Conservation (phyloP, 352 stramenopile species). For the Globisporangium paddicum region DNA sequence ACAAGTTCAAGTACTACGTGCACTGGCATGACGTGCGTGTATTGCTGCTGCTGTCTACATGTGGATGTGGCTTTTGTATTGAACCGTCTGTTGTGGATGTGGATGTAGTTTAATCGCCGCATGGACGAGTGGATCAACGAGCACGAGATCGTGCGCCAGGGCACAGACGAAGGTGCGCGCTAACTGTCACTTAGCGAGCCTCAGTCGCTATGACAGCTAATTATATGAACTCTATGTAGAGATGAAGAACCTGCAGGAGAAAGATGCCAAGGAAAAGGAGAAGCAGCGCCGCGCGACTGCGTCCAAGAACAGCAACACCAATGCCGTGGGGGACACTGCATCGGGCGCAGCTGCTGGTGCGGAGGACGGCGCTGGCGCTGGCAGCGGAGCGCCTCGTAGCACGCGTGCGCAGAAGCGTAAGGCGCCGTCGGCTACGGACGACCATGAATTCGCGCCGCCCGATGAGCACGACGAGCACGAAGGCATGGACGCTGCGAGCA, state of each 20-base stretch:
- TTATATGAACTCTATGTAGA: constrained; percentile 19
- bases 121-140: constrained; percentile 90
- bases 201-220: background rate
- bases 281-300: constrained; percentile 26
- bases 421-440: constrained; percentile 26
- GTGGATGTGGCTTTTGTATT: too few species aligned
- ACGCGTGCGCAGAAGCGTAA: constrained; percentile 79
- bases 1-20: constrained; percentile 82
- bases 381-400: constrained; percentile 12
- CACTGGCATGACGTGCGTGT: constrained; percentile 73
- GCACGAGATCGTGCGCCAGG: constrained; percentile 68
- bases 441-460: constrained; percentile 80
- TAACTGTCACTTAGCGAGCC: background rate
- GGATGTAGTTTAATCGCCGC: constrained; percentile 70
- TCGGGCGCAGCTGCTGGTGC: constrained; percentile 3
- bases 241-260: constrained; percentile 64
- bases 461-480: constrained; percentile 97
- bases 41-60: too few species aligned
- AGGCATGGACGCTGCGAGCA: constrained; percentile 95
- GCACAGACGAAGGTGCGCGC: constrained; percentile 49
- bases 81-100: background rate
- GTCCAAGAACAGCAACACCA: constrained; percentile 19
- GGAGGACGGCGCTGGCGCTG: constrained; percentile 15
- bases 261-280: constrained; percentile 72
- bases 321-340: constrained; percentile 1